Base-by-base conservation (phyloP, 1,284 basidiomycete genomes). In the Microbotryum intermedium region DNA sequence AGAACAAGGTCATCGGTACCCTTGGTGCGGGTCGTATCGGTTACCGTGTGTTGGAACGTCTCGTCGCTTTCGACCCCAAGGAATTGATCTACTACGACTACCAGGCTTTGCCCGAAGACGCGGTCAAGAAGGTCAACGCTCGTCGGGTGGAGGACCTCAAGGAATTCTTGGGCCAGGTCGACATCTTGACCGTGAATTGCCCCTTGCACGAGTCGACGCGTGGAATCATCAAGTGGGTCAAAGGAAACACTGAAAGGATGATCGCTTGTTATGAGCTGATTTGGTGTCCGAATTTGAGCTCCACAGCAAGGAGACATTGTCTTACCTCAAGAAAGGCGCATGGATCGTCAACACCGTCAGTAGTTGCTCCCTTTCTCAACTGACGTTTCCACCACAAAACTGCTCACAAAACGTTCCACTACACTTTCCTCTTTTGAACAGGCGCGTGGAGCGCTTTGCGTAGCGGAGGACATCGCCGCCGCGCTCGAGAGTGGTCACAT, bases 71-170 rank as follows among this genome's bases (percentile, higher is more conserved):
- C 78, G 81, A 91, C 78, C 84, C 82, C 80, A 93, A 92, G 76
- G 89, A 94, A 74, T 83, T 95, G 53, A 77, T 94, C 57, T 95
- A 93, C 82, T 62, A 87, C 76, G 92, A 97, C 79, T 95, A 95
- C 76, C 80, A 83, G 26, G 78, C 85, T 61, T 83, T 94, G 50
- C 87, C 89, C n/a, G 60, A 73, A 79, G 84, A 84, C 30, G 87
- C 86, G 44, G 84, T 81, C 30, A 81, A 86, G 74, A 79, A 81
- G 28, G 81, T 94, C 64, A 81, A 82, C 1, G 88, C 83, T 53
- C 82, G 86, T 63, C 83, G 89, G 59, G 84, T 93, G 46, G 84
- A 85, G 50, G 84, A 87, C 69, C 80, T 97, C 64, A 86, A 91
- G 77, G 86, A 92, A 11, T 86, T 95, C 73, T 83, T 95, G 52